Percentiles rank a stretch among this genome's conserved stretches.
These are phyloP conservation scores for Panicum miliaceum DNA, from an alignment of 176 grass and related monocot genomes.

Conservation along the genomic window DNA sequence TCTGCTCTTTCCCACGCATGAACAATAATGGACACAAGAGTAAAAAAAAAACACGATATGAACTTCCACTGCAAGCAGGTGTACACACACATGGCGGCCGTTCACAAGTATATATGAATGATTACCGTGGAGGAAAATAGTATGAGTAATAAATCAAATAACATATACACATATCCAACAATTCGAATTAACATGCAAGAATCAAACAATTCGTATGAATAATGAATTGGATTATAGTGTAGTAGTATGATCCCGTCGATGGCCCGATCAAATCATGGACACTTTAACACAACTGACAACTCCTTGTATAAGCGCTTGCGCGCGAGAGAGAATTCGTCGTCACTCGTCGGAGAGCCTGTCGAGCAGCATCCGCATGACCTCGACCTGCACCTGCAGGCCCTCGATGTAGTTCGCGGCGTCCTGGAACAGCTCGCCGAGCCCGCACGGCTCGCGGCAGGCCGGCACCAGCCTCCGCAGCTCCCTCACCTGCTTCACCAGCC, in stretches of 20 bases:
- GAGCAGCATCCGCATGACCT: slow-evolving; percentile 58
- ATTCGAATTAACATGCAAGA: background rate
- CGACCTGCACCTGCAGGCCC: slow-evolving; percentile 50
- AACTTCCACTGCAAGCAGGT: background rate
- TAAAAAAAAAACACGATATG: background rate
- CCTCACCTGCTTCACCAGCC: slow-evolving; percentile 51
- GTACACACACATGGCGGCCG: background rate
- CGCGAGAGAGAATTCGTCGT: background rate
- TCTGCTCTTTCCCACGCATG: background rate
- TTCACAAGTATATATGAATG: background rate
- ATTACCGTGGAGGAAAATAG: background rate
- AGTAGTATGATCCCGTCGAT: background rate
- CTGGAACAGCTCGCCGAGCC: slow-evolving; percentile 56
- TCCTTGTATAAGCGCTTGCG: background rate
- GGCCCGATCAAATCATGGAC: background rate
- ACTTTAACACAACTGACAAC: background rate
- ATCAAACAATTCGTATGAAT: slow-evolving; percentile 26
- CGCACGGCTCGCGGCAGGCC: slow-evolving; percentile 39
- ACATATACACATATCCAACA: background rate
- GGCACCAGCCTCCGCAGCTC: slow-evolving; percentile 63
- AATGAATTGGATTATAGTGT: slow-evolving; percentile 20
- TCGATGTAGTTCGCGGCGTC: slow-evolving; percentile 52
- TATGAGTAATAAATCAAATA: slow-evolving; percentile 24
- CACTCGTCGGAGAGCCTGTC: slow-evolving; percentile 55
- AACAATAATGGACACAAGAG: background rate